Evolutionary conservation across 331 rosid genomes (phyloP), one percentile per base, ranked within the genome.

Genomic region (Pyracantha coccinea): DNA sequence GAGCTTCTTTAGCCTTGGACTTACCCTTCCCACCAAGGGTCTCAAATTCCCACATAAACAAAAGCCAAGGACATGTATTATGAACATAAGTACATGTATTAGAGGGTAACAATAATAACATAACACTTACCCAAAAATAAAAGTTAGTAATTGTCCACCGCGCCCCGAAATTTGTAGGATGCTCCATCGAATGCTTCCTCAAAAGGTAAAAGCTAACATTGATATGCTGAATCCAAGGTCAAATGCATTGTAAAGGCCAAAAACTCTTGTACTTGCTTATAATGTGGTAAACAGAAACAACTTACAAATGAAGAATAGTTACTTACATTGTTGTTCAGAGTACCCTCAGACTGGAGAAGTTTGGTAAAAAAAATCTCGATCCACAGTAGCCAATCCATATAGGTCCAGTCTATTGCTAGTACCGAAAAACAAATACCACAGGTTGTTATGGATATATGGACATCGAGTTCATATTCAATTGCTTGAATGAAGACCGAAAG

Each of bases 271-370:
- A 5, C 54, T 5, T 7, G 6, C 8, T 47, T 47, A 47, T 47
- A 15, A 5, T 47, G 8, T 47, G 3, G n/a, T 15, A 15, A 47
- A 15, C 3, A 2, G 8, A 47, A 47, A 47, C 17, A 4, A 47
- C n/a, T 16, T 47, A 47, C n/a, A 47, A 47, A 15, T 47, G 54
- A 15, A 47, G 54, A 47, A 47, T n/a, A 47, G 15, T 15, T 15
- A 15, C 54, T 47, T 47, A 47, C n/a, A 47, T 47, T 47, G 54
- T 0, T 47, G n/a, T 47, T 47, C 3, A 47, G 2, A 15, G 54
- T 16, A 47, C n/a, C 54, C 8, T 6, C 3, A 0, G 2, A 47
- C 17, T 47, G 3, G 19, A 47, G 0, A 0, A 47, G 8, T 15
- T 1, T 2, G 1, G 54, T 17, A 15, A 47, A 15, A 47, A 47